Percentiles rank a stretch among this genome's conserved stretches.
These are phyloP conservation scores for Crucihimalaya himalaica DNA, from an alignment of 345 rosid species.

Conservation along the genomic window DNA sequence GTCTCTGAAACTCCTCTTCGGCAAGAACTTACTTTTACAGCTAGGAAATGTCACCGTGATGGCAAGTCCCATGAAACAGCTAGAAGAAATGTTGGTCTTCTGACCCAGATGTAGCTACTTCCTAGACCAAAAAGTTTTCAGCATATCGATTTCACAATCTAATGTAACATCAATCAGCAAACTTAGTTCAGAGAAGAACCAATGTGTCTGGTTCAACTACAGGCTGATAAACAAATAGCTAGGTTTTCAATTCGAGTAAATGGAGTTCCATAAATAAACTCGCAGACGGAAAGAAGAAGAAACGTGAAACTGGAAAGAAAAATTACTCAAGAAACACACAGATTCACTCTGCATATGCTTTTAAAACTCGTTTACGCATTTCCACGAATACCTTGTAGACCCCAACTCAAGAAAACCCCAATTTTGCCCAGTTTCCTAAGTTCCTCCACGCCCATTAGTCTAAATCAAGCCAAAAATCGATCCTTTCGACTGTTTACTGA, in stretches of 20 bases:
- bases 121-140: conserved; percentile 25
- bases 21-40: conserved; percentile 31
- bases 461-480: neutral
- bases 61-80: conserved; percentile 47
- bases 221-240: conserved; percentile 8
- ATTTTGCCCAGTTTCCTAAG: neutral
- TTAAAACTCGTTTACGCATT: neutral
- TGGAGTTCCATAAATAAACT: neutral
- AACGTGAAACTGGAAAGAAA: neutral
- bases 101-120: conserved; percentile 33
- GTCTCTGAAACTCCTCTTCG: conserved; percentile 38
- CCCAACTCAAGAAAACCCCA: conserved; percentile 19
- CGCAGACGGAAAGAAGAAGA: neutral
- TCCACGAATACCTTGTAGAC: conserved; percentile 25
- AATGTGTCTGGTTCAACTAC: neutral
- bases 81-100: conserved; percentile 33
- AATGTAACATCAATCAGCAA: neutral
- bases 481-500: neutral
- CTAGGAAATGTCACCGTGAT: conserved; percentile 37
- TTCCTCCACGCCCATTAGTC: conserved; percentile 28
- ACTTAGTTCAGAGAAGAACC: neutral
- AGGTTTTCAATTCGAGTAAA: neutral
- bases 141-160: conserved; percentile 20
- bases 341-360: neutral
- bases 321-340: neutral